Evolutionary conservation across 768 basidiomycete species (phyloP).

Genomic region (Candolleomyces efflorescens): DNA sequence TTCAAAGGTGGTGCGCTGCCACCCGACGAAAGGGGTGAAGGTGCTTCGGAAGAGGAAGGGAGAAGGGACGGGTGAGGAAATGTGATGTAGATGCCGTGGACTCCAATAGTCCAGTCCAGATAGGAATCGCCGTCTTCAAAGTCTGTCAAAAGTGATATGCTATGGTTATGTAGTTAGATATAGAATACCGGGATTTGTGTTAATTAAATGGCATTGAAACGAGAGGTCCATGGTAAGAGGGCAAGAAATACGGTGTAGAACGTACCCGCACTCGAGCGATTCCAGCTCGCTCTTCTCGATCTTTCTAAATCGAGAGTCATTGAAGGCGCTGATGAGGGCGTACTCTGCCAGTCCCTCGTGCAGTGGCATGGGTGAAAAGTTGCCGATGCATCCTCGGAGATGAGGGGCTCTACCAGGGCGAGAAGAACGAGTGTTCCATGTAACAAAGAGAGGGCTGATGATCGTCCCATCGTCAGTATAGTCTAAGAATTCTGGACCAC

Average conservation of each 20-base stretch:
- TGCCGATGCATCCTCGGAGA: conserved; percentile 93
- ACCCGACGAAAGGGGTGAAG: conserved; percentile 70
- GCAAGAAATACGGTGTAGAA: too few relatives aligned
- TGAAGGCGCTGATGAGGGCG: conserved; percentile 86
- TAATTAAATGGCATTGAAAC: background rate
- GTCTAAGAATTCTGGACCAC: background rate
- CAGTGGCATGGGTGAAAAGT: conserved; percentile 74
- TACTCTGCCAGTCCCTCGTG: conserved; percentile 82
- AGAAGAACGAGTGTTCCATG: conserved; percentile 79
- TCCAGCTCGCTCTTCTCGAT: conserved; percentile 76
- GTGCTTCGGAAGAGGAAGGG: conserved; percentile 52
- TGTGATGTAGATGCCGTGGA: conserved; percentile 87
- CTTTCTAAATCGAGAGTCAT: conserved; percentile 80
- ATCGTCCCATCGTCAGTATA: background rate
- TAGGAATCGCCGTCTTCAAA: conserved; percentile 84
- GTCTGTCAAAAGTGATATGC: conserved; percentile 89
- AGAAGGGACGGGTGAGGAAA: conserved; percentile 78
- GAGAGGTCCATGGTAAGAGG: too few relatives aligned
- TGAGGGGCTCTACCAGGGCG: conserved; percentile 56
- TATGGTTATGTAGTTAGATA: conserved; percentile 25
- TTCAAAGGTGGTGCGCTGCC: conserved; percentile 50
- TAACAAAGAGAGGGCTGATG: conserved; percentile 87
- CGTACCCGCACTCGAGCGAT: conserved; percentile 83
- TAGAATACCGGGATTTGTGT: background rate
- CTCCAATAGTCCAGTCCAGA: conserved; percentile 90